Conservation (phyloP, 179 eudicot genomes). For the Gypsophila paniculata region DNA sequence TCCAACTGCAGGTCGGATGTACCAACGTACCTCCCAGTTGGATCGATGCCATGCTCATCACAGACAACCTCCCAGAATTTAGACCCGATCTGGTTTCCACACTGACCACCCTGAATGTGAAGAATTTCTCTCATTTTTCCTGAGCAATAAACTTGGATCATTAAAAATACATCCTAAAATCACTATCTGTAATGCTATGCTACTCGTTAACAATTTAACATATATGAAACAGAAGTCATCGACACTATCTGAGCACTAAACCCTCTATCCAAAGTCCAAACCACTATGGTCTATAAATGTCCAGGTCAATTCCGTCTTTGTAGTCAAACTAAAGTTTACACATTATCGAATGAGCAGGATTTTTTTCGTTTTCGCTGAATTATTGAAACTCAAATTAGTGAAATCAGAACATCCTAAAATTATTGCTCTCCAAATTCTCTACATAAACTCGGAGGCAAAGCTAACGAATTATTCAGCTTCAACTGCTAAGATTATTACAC, state of each 20-base stretch:
- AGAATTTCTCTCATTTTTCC: conserved; percentile 79
- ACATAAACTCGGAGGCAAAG: not conserved
- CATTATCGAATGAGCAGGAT: too few species aligned
- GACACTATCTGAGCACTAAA: not conserved
- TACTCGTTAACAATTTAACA: not conserved
- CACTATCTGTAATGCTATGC: not conserved
- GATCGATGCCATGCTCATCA: conserved; percentile 62
- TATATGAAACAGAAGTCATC: not conserved
- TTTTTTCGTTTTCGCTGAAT: too few species aligned
- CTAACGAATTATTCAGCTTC: not conserved
- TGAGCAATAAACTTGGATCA: conserved; percentile 11
- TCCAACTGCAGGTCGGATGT: conserved; percentile 52
- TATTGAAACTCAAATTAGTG: too few species aligned
- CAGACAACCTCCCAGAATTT: conserved; percentile 78
- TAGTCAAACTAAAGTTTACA: not conserved
- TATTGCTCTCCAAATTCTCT: too few species aligned
- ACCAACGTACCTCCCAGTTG: conserved; percentile 52
- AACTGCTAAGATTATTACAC: too few species aligned
- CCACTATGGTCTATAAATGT: not conserved
- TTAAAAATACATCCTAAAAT: conserved; percentile 25
- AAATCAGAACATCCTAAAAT: too few species aligned
- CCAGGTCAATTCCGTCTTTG: not conserved
- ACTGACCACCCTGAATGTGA: conserved; percentile 79
- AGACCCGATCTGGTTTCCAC: conserved; percentile 82
- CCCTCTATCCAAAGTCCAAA: too few species aligned